Evolutionary conservation across 1,284 basidiomycete genomes (phyloP).

Genomic region (Boletus mariae): DNA sequence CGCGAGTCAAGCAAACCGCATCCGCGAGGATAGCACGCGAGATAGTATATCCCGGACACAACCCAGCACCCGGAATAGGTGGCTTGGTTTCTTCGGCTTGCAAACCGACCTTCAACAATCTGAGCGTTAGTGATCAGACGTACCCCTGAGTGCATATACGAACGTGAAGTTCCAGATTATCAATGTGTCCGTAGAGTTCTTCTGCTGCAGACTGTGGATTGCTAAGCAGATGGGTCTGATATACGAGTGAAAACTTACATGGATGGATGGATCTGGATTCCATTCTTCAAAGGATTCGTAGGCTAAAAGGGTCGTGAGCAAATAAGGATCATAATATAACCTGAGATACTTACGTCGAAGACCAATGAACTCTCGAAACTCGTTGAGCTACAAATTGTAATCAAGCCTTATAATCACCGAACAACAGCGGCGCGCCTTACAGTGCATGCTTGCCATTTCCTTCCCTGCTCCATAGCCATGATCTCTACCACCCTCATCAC

Average conservation of each 20-base stretch:
- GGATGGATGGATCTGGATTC: slow-evolving; percentile 67
- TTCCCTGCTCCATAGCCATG: slow-evolving; percentile 66
- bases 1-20: slow-evolving; percentile 68
- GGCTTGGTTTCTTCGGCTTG: slow-evolving; percentile 75
- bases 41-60: slow-evolving; percentile 86
- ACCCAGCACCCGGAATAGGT: slow-evolving; percentile 70
- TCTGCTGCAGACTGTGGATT: slow-evolving; percentile 56
- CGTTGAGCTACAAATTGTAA: slow-evolving; percentile 61
- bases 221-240: background rate
- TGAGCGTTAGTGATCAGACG: background rate
- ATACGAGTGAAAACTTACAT: slow-evolving; percentile 37
- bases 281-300: slow-evolving; percentile 70
- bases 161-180: slow-evolving; percentile 74
- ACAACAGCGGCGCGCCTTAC: slow-evolving; percentile 34
- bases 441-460: slow-evolving; percentile 74
- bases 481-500: slow-evolving; percentile 70
- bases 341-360: slow-evolving; percentile 39
- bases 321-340: background rate
- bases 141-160: slow-evolving; percentile 12
- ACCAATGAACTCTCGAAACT: slow-evolving; percentile 58
- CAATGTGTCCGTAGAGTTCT: slow-evolving; percentile 68
- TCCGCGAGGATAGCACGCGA: slow-evolving; percentile 82
- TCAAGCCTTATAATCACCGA: slow-evolving; percentile 16
- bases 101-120: slow-evolving; percentile 50
- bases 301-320: slow-evolving; percentile 33